Conservation (phyloP, 495 filamentous ascomycete genomes). For the Penicillium argentinense region DNA sequence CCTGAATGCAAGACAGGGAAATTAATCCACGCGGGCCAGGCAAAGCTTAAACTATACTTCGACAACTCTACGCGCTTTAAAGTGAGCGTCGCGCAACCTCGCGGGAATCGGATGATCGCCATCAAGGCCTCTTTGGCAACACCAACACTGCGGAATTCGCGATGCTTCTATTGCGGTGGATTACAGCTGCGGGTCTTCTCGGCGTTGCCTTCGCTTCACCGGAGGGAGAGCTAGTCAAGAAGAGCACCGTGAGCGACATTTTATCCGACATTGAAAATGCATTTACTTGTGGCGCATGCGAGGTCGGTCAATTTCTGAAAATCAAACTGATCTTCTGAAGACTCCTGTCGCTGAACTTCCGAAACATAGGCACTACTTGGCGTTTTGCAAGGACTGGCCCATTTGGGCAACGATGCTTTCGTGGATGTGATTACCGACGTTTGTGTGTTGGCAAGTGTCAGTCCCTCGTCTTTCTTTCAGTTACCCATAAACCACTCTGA, state of each 20-base stretch:
- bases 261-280: slow-evolving; percentile 42
- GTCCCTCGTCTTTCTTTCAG: not conserved
- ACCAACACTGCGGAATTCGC: not conserved
- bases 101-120: no score
- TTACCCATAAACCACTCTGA: not conserved
- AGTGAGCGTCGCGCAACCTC: no score
- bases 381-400: slow-evolving; percentile 43
- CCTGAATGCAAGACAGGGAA: not conserved
- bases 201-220: slow-evolving; percentile 12
- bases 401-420: slow-evolving; percentile 43
- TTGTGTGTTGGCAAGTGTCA: slow-evolving; percentile 43
- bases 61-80: no score
- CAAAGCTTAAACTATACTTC: no score
- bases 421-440: slow-evolving; percentile 40
- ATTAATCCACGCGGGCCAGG: not conserved
- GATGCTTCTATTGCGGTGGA: slow-evolving; percentile 12
- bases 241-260: slow-evolving; percentile 14
- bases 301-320: slow-evolving; percentile 27
- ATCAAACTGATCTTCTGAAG: no score
- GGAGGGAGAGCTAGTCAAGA: slow-evolving; percentile 7
- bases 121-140: no score
- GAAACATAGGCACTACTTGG: slow-evolving; percentile 36
- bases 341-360: not conserved
- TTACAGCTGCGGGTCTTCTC: slow-evolving; percentile 3
- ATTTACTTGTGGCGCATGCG: slow-evolving; percentile 45